Evolutionary conservation across 2,329 filamentous ascomycete genomes (phyloP), one percentile per base, ranked within the genome.

Genomic region (Cercospora berteroae): DNA sequence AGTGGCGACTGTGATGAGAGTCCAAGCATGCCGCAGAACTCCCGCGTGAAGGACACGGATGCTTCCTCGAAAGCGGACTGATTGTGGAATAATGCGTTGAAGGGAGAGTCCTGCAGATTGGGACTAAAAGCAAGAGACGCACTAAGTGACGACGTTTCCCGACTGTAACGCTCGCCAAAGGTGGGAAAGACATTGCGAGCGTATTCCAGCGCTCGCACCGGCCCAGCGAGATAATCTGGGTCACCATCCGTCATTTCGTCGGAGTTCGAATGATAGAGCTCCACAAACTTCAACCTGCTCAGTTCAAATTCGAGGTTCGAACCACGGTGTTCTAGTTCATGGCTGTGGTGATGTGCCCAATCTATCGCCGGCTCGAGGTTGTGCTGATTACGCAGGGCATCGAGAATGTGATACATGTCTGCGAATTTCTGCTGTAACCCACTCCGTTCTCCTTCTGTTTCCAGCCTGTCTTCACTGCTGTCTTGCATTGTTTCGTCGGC

Each of bases 291-390:
- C 18, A 98, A 84, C 71, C 93, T 91, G 80, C 90, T 92, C 2
- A 99, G 88, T 76, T 99, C 94, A 71, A 98, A 99, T 77, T 98
- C 94, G 2, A 99, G 86, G 73, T 96, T 97, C 75, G 93, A 97
- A 3, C 94, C 94, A 58, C 93, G 87, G 4, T 87, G 85, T 75
- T 97, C 93, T 2, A 99, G 84, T 27, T 88, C 83, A 5, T 80
- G 79, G 67, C 88, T 89, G 74, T 97, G 90, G 27, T 84, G 77
- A 42, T 88, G 84, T 0, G 95, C 92, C 95, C 95, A 99, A 64
- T 87, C 82, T 25, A 99, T 98, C 1, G 95, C 95, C 0, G 93
- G 92, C 0, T 86, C 79, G 1, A 98, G 85, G 73, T 97, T 92
- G 60, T 86, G 86, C 27, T 86, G 79, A 27, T 87, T 82, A 72